A percentile compares a stretch with the other conserved stretches of the same genome.
phyloP scores from a whole-genome alignment of 2,329 filamentous ascomycete species.

The Colletotrichum lentis region DNA sequence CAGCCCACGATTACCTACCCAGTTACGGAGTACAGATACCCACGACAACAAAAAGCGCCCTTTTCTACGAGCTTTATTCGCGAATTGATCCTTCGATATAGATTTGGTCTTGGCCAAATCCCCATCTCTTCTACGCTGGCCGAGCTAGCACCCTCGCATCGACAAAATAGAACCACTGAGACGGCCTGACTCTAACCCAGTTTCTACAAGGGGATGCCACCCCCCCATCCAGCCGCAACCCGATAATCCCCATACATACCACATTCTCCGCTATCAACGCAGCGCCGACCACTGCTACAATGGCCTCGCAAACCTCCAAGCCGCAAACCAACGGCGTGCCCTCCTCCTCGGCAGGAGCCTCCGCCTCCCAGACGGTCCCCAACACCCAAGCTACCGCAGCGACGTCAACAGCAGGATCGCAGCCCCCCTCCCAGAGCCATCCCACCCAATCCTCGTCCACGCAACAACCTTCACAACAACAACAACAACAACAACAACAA shows the following conservation, averaged over 20 bases:
- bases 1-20: constrained; percentile 7
- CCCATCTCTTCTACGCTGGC: background rate
- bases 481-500: constrained; percentile 32
- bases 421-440: constrained; percentile 34
- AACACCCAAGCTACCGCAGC: constrained; percentile 49
- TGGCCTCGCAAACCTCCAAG: constrained; percentile 46
- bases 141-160: constrained; percentile 2
- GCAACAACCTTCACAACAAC: constrained; percentile 40
- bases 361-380: constrained; percentile 48
- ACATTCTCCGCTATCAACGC: background rate
- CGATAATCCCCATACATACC: background rate
- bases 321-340: constrained; percentile 65
- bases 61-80: background rate
- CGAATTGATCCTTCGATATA: background rate
- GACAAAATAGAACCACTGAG: background rate
- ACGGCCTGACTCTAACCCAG: background rate
- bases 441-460: constrained; percentile 29
- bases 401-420: constrained; percentile 39
- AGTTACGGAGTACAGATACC: constrained; percentile 1
- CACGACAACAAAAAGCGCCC: background rate
- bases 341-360: constrained; percentile 50
- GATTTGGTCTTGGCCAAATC: background rate
- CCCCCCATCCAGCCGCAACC: background rate
- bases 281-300: background rate
- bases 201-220: constrained; percentile 8